phyloP scores from a whole-genome alignment of 2,329 filamentous ascomycete genomes.

The Teratosphaeria epicoccoides region DNA sequence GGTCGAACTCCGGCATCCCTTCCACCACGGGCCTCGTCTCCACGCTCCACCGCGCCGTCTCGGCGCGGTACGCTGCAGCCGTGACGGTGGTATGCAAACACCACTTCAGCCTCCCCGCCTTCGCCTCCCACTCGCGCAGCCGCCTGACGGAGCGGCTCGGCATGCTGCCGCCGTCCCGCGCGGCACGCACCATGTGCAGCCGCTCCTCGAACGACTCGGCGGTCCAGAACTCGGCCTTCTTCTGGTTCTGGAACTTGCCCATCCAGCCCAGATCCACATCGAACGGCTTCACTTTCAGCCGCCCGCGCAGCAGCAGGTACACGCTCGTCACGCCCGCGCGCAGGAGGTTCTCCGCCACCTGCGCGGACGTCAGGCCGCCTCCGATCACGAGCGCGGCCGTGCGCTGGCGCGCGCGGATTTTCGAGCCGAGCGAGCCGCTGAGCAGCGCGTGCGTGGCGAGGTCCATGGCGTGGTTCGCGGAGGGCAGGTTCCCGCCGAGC shows the following conservation, averaged over 20 bases:
- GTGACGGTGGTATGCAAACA: conserved; percentile 48
- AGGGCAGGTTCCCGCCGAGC: conserved; percentile 29
- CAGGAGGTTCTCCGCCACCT: conserved; percentile 58
- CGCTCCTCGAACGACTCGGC: conserved; percentile 51
- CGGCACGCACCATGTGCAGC: conserved; percentile 52
- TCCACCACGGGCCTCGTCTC: conserved; percentile 44
- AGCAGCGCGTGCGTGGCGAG: conserved; percentile 33
- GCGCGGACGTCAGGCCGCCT: conserved; percentile 66
- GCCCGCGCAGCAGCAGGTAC: conserved; percentile 56
- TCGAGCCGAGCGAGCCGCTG: conserved; percentile 34
- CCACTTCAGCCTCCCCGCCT: conserved; percentile 43
- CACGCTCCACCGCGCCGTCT: conserved; percentile 41
- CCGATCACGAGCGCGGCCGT: conserved; percentile 62
- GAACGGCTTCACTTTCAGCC: conserved; percentile 55
- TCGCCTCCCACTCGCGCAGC: conserved; percentile 48
- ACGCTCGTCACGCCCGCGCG: conserved; percentile 56
- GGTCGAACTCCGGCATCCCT: conserved; percentile 45
- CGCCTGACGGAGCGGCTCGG: conserved; percentile 58
- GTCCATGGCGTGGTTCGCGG: conserved; percentile 51
- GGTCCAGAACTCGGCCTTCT: conserved; percentile 67
- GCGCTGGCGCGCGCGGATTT: conserved; percentile 39
- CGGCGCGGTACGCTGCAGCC: conserved; percentile 41
- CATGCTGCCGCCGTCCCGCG: conserved; percentile 66
- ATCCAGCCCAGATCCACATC: conserved; percentile 71
- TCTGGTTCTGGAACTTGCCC: conserved; percentile 68